Base-by-base conservation (phyloP, 352 stramenopile species). In the Phytophthora brassicae region DNA sequence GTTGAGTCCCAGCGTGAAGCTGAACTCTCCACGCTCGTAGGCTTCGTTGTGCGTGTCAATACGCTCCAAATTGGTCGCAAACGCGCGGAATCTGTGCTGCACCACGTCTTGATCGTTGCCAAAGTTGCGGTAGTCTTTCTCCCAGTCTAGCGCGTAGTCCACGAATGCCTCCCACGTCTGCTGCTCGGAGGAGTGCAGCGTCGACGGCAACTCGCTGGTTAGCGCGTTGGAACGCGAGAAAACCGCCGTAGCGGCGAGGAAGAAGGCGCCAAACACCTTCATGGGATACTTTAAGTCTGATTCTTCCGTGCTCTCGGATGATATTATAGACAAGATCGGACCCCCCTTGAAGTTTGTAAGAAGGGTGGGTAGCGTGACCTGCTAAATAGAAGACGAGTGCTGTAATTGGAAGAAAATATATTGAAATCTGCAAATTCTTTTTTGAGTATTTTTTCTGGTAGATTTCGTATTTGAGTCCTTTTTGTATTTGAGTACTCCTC, bases 1-100 rank as follows among this genome's bases (percentile, higher is more conserved):
- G 46, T 87, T 87, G 16, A 87, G 53, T 6, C 73, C 77, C 26
- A 87, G 66, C 28, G 68, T 70, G 47, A 85, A 87, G 36, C 61
- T 78, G 39, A 72, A 70, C 46, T 87, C 73, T 16, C 70, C 77
- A 1, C 69, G 58, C 16, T 72, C 65, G 50, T 68, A 84, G 36
- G 70, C 77, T 33, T 61, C 73, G 51, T 87, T 87, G 66, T 87
- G 77, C 38, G 41, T 29, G 44, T 69, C 39, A 56, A 87, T 87
- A 26, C 75, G 77, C 19, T 81, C 64, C 26, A 76, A 19, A 65
- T 87, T 87, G 16, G 56, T 68, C 12, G 72, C 68, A 59, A 87
- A 87, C 8, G 70, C 68, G 61, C 53, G 54, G 41, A 80, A 85
- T n/a, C 68, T 63, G n/a, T 42, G 52, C 66, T 69, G 62, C 29